Conservation (phyloP, 2,329 filamentous ascomycete species). For the Exophiala sideris region DNA sequence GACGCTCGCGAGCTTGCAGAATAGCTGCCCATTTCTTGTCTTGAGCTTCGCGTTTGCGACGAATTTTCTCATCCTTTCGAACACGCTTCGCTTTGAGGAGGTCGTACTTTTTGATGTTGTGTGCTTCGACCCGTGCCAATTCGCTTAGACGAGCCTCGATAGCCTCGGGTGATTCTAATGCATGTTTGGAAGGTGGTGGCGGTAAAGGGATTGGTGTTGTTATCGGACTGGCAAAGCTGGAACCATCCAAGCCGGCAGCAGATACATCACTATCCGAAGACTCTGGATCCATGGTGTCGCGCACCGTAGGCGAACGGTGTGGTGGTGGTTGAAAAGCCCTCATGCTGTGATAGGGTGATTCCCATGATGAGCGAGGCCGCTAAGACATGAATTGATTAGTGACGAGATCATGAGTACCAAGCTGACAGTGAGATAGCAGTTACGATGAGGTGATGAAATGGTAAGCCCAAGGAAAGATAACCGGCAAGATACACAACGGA, state of each 20-base stretch:
- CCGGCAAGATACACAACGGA: background rate
- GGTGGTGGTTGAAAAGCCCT: slow-evolving; percentile 11
- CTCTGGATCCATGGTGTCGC: slow-evolving; percentile 25
- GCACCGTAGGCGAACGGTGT: slow-evolving; percentile 7
- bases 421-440: background rate
- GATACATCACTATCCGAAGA: slow-evolving; percentile 28
- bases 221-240: slow-evolving; percentile 16
- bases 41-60: slow-evolving; percentile 23
- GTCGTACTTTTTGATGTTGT: slow-evolving; percentile 26
- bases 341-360: slow-evolving; percentile 12
- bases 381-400: slow-evolving; percentile 18
- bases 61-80: slow-evolving; percentile 28
- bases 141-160: slow-evolving; percentile 25
- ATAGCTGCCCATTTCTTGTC: slow-evolving; percentile 26
- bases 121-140: slow-evolving; percentile 23
- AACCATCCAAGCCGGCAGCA: slow-evolving; percentile 16
- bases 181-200: slow-evolving; percentile 24
- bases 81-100: slow-evolving; percentile 24
- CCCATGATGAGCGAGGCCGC: slow-evolving; percentile 23
- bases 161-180: slow-evolving; percentile 24
- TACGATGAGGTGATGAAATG: slow-evolving; percentile 2
- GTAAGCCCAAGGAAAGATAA: background rate
- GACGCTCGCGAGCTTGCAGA: slow-evolving; percentile 24
- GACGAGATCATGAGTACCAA: background rate
- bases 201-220: slow-evolving; percentile 24